Base-by-base conservation (phyloP, 345 rosid genomes). In the Corchorus olitorius region DNA sequence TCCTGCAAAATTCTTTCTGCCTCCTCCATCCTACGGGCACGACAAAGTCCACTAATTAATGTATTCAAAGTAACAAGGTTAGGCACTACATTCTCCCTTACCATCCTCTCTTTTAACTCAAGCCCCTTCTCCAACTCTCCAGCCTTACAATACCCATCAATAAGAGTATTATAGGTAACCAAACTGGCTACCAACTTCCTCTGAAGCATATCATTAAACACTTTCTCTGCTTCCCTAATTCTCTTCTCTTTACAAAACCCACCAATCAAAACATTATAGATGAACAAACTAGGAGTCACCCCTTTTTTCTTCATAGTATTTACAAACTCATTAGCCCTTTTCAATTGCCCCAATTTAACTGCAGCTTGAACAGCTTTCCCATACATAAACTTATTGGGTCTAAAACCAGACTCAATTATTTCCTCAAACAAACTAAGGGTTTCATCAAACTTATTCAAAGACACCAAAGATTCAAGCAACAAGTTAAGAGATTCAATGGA, bases 361-460 rank as follows among this genome's bases (percentile, higher is more conserved):
- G 97, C 92, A 2, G 97, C 89, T 78, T 89, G 90, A 33, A 94
- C 83, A 2, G 91, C 97, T 66, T 91, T 94, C 14, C 89, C 94
- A 6, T 80, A 90, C 63, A 87, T 85, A 78, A 87, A 80, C 69
- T 73, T 86, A 77, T 87, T 88, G n/a, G 93, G 89, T 65, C 83
- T 78, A 72, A 85, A 84, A 75, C 89, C 87, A 33, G 83, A 83
- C 16, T 71, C 85, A 19, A 82, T 55, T 4, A 89, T 78, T 76
- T 86, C 94, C 67, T 58, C 68, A 73, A 94, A 90, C 83, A 90
- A 76, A 15, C 72, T 78, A 61, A 94, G 77, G 63, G 87, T 78
- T 78, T 63, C 75, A 41, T 77, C 81, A 62, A 76, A 88, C 48
- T 84, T 84, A 73, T 83, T 87, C 3, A 53, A 60, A 39, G 81